These are phyloP conservation scores for Botryotinia convoluta DNA, from an alignment of 2,329 filamentous ascomycete species.

Conservation along the genomic window DNA sequence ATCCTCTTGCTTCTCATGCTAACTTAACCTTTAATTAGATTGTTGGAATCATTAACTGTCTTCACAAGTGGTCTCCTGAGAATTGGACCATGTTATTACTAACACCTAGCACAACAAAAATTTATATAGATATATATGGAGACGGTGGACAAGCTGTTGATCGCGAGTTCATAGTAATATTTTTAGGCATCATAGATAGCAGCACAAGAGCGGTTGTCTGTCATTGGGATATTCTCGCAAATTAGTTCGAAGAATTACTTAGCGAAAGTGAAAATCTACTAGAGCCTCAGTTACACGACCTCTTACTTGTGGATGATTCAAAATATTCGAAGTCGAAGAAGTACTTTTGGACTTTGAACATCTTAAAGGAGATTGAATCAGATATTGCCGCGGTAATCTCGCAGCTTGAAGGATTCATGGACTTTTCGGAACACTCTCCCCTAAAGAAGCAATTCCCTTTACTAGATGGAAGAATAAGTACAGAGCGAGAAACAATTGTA, in stretches of 20 bases:
- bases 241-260: background rate
- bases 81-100: background rate
- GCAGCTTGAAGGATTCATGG: background rate
- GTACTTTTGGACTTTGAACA: background rate
- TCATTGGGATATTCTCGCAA: background rate
- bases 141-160: background rate
- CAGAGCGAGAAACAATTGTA: background rate
- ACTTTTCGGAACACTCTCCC: background rate
- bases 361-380: background rate
- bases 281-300: background rate
- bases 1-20: background rate
- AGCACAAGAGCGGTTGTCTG: background rate
- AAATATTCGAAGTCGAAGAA: background rate
- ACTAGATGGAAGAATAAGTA: background rate
- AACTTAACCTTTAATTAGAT: background rate
- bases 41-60: accelerated
- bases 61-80: background rate
- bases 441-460: background rate
- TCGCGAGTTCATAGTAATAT: background rate
- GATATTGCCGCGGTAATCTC: background rate
- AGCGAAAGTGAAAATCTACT: background rate
- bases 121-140: accelerated
- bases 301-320: background rate
- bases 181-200: background rate
- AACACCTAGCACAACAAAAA: accelerated